These are phyloP conservation scores for Bremia lactucae DNA, from an alignment of 352 stramenopile species.

Conservation along the genomic window DNA sequence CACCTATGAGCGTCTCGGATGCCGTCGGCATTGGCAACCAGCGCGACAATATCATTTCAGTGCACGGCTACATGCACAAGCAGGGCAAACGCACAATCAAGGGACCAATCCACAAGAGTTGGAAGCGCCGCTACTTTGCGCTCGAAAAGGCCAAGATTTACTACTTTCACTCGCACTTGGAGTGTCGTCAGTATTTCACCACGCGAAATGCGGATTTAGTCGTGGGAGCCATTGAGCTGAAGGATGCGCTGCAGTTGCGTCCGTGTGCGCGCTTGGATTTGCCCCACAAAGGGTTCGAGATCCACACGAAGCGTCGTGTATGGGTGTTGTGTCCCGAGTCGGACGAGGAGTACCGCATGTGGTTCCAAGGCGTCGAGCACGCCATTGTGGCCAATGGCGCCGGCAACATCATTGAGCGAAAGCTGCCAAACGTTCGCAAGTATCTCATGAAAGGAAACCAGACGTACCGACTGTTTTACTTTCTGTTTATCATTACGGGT, in stretches of 20 bases:
- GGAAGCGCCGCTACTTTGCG: slow-evolving; percentile 81
- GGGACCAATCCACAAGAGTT: slow-evolving; percentile 80
- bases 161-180: slow-evolving; percentile 81
- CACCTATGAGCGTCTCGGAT: slow-evolving; percentile 64
- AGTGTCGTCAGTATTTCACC: slow-evolving; percentile 83
- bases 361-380: slow-evolving; percentile 74
- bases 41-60: slow-evolving; percentile 80
- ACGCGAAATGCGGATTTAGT: slow-evolving; percentile 75
- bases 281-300: slow-evolving; percentile 72
- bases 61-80: slow-evolving; percentile 86
- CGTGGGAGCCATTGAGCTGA: slow-evolving; percentile 70
- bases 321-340: slow-evolving; percentile 82
- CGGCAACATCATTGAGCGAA: slow-evolving; percentile 80
- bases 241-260: slow-evolving; percentile 76
- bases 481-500: slow-evolving; percentile 61
- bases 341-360: slow-evolving; percentile 81
- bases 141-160: slow-evolving; percentile 84
- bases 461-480: slow-evolving; percentile 75
- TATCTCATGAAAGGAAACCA: slow-evolving; percentile 83
- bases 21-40: slow-evolving; percentile 39
- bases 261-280: slow-evolving; percentile 71
- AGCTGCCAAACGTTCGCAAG: slow-evolving; percentile 80
- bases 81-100: slow-evolving; percentile 83
- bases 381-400: slow-evolving; percentile 64
- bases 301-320: slow-evolving; percentile 76